Conservation (phyloP, 2,329 filamentous ascomycete species). For the Xylaria arbuscula region DNA sequence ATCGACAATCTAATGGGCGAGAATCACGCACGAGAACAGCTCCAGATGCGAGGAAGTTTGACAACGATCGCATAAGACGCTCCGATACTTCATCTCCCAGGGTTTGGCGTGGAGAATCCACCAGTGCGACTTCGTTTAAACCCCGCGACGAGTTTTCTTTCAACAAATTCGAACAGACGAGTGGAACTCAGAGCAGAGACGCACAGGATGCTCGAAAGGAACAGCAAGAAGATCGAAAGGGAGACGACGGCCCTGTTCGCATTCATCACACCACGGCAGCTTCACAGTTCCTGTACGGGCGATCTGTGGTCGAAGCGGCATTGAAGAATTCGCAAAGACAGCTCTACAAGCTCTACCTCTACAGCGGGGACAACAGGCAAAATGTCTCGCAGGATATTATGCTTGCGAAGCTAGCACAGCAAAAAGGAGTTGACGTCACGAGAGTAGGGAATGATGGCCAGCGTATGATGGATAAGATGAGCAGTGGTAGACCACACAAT, state of each 20-base stretch:
- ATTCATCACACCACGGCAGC: constrained; percentile 78
- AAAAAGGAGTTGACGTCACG: constrained; percentile 64
- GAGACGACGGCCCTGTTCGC: constrained; percentile 52
- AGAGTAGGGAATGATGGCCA: constrained; percentile 69
- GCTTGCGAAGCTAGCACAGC: constrained; percentile 60
- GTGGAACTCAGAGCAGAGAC: background rate
- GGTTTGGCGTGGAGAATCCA: background rate
- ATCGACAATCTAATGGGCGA: background rate
- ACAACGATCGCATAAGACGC: background rate
- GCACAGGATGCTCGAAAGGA: background rate
- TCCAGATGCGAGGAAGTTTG: background rate
- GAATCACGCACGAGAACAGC: background rate
- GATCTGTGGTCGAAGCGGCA: constrained; percentile 82
- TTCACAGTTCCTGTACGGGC: constrained; percentile 91
- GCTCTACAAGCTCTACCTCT: constrained; percentile 86
- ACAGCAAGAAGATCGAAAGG: background rate
- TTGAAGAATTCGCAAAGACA: constrained; percentile 74
- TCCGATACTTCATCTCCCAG: background rate
- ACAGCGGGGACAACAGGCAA: constrained; percentile 67
- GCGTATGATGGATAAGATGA: constrained; percentile 83
- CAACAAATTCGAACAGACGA: background rate
- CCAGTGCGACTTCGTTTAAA: background rate
- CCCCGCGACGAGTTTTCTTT: background rate
- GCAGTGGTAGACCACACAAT: constrained; percentile 85
- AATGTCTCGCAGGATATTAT: constrained; percentile 58